Evolutionary conservation across 768 basidiomycete genomes (phyloP), one percentile per base, ranked within the genome.

Genomic region (Pseudohyphozyma bogoriensis): DNA sequence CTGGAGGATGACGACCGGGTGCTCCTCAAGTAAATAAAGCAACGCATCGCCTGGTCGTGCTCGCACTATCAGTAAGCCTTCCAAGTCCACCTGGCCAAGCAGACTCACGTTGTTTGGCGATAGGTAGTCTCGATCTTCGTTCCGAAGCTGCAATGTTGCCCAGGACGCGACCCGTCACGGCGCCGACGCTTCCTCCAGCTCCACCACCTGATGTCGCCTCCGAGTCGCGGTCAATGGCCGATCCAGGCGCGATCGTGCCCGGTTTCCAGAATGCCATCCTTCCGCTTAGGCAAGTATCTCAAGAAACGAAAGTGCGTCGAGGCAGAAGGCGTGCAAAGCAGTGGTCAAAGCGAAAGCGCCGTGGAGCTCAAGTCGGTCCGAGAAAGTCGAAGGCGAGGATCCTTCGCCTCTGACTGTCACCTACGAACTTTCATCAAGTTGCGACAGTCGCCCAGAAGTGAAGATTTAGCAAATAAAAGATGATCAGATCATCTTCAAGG

Each of bases 121-220:
- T 96, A 0, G 93, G 93, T 32, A 97, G 77, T 6, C 83, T 77
- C 72, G 88, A 84, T 51, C 92, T 79, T 69, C 91, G 86, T 35
- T 80, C 79, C 59, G 85, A 83, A 20, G 91, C 77, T 6, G 85
- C 81, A 12, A 85, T 74, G 18, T 79, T 77, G 28, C 78, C 74
- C 45, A 78, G 77, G 28, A 64, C 42, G 13, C 76, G 71, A 3
- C 82, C 80, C 0, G 84, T 81, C 52, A 86, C 86, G 11, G 82
- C 79, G 22, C 89, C 73, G 11, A 90, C 75, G 51, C 78, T 79
- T 35, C 82, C 87, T 72, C 92, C 89, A 26, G 79, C 78, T 7
- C 26, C 57, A 12, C n/a, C 33, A 2, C 22, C 47, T n/a, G n/a
- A n/a, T 5, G 20, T 20, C 3, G 46, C 10, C 9, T 87, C 85